Evolutionary conservation across 164 flowering plant genomes (phyloP).

Genomic region (Tetracentron sinense): DNA sequence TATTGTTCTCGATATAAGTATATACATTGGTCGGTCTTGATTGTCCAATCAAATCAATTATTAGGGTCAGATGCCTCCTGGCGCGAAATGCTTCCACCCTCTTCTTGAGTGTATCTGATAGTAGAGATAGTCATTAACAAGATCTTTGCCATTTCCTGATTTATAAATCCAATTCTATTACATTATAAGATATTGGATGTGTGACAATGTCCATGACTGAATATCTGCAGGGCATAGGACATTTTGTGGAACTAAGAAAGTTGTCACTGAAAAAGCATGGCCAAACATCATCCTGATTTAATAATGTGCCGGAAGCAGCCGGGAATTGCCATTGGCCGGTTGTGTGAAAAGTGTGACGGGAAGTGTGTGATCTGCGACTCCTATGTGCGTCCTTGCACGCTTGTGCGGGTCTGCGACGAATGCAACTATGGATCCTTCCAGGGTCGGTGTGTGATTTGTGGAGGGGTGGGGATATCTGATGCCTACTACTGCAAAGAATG

Average conservation of each 20-base stretch:
- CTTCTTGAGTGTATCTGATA: too few species aligned
- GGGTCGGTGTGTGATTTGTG: constrained; percentile 76
- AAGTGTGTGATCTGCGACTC: constrained; percentile 73
- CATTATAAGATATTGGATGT: too few species aligned
- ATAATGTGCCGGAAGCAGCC: constrained; percentile 75
- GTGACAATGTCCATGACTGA: too few species aligned
- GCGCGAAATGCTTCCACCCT: too few species aligned
- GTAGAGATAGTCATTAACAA: too few species aligned
- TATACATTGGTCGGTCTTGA: too few species aligned
- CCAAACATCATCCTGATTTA: constrained; percentile 76
- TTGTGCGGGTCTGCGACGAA: constrained; percentile 79
- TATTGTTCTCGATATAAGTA: too few species aligned
- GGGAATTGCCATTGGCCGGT: constrained; percentile 63
- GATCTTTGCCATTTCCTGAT: too few species aligned
- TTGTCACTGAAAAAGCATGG: constrained; percentile 36
- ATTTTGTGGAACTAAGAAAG: neutral
- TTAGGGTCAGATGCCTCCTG: too few species aligned
- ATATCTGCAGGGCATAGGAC: neutral
- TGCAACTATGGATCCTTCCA: constrained; percentile 94
- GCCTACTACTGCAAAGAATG: constrained; percentile 92
- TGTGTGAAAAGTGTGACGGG: constrained; percentile 64
- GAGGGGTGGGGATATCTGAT: constrained; percentile 89
- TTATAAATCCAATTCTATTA: too few species aligned
- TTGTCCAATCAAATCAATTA: too few species aligned
- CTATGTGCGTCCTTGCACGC: constrained; percentile 65